Base-by-base conservation (phyloP, 2,329 filamentous ascomycete species). In the Coniella vitis region DNA sequence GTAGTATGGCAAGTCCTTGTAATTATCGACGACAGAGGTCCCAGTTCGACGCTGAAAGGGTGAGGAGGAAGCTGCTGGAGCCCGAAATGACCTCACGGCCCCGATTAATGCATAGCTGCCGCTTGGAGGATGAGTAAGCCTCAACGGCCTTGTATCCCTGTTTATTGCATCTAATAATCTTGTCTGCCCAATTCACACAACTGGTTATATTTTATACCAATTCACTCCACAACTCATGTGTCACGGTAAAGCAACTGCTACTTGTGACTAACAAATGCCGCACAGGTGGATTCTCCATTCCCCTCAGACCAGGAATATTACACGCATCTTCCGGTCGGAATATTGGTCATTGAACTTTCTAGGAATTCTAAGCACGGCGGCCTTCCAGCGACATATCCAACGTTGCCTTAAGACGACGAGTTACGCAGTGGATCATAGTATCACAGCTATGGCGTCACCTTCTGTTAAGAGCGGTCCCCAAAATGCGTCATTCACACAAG, bases 401-500 rank as follows among this genome's bases (percentile, higher is more conserved):
- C 25, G 31, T 25, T 29, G 21, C 19, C 25, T 17, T n/a, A 13
- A 21, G 20, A 20, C 36, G 12, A 25, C 36, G 16, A 12, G 35
- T 19, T 13, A 16, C 38, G 20, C 19, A 14, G 38, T 17, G 22
- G 32, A 22, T 8, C 38, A 19, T 19, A n/a, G 36, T 36, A 39
- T 39, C 12, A 25, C 44, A 39, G 35, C 19, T 3, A 53, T 53
- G 51, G 43, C 47, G 37, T 50, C 43, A 25, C 16, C 32, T 36
- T 35, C 32, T 17, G 17, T 34, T 4, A 21, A 40, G 4, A 35
- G 39, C 22, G 4, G n/a, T 13, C 40, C 52, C 38, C 38, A 32
- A 20, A 58, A 53, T 35, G 58, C 61, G n/a, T 51, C 56, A 49
- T 78, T 79, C 52, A 77, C 72, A 13, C 65, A 71, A 61, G 61